Percentiles rank a stretch among this genome's conserved stretches.
Conservation (phyloP, 768 basidiomycete species). For the Macrocybe gigantea region DNA sequence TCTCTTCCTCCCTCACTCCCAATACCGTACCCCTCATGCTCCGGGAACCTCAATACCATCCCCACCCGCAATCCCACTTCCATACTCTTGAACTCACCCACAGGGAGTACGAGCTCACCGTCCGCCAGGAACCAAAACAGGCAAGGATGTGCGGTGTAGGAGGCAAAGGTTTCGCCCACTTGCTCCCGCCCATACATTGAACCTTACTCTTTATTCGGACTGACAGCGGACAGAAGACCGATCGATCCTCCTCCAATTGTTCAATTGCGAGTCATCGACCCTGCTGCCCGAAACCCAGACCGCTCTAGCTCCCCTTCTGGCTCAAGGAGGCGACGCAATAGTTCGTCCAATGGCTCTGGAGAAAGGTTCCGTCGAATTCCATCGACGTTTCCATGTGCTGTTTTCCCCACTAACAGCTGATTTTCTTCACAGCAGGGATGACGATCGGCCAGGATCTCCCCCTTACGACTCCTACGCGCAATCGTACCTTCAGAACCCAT, state of each 20-base stretch:
- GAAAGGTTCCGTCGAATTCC: slow-evolving; percentile 12
- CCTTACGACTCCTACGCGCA: slow-evolving; percentile 39
- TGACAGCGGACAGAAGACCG: slow-evolving; percentile 78
- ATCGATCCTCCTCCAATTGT: slow-evolving; percentile 97
- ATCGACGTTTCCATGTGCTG: slow-evolving; percentile 4
- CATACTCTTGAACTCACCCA: slow-evolving; percentile 7
- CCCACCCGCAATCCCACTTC: neutral
- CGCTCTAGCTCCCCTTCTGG: neutral
- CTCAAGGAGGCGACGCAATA: neutral
- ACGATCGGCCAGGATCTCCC: slow-evolving; percentile 7
- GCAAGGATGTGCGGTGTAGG: slow-evolving; percentile 88
- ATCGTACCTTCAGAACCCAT: slow-evolving; percentile 81
- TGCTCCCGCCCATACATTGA: too few species aligned
- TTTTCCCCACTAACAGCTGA: neutral
- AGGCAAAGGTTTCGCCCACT: slow-evolving; percentile 40
- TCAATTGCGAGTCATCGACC: slow-evolving; percentile 86
- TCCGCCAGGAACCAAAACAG: slow-evolving; percentile 90
- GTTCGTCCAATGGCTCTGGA: slow-evolving; percentile 11
- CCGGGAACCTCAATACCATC: neutral
- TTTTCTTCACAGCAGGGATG: neutral
- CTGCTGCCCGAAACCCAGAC: slow-evolving; percentile 13
- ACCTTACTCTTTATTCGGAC: too few species aligned
- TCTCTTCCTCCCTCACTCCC: slow-evolving; percentile 2
- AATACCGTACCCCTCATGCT: slow-evolving; percentile 6
- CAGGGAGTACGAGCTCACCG: slow-evolving; percentile 81